Percentiles rank a stretch among this genome's conserved stretches.
Conservation (phyloP, 495 filamentous ascomycete genomes). For the Tuber melanosporum region DNA sequence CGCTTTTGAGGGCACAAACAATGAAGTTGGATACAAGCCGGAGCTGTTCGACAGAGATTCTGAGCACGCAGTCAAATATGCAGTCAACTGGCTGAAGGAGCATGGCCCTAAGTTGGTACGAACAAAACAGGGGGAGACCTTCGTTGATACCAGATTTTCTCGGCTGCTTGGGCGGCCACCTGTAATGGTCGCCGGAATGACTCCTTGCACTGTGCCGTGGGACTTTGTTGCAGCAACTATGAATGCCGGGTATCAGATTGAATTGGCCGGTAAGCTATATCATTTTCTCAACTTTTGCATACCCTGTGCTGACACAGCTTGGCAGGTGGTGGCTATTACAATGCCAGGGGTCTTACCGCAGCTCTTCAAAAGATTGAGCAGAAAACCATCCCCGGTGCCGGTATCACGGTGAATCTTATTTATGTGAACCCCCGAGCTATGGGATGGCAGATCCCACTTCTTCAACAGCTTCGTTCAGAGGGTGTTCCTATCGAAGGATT, state of each 20-base stretch:
- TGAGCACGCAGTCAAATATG: slow-evolving; percentile 85
- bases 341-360: slow-evolving; percentile 78
- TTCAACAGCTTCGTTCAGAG: slow-evolving; percentile 74
- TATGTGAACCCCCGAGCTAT: slow-evolving; percentile 95
- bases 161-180: slow-evolving; percentile 80
- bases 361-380: slow-evolving; percentile 86
- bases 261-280: slow-evolving; percentile 55
- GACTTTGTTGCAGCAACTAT: slow-evolving; percentile 94
- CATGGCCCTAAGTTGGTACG: slow-evolving; percentile 81
- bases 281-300: not conserved
- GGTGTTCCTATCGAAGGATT: slow-evolving; percentile 91
- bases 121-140: slow-evolving; percentile 77
- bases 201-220: slow-evolving; percentile 86
- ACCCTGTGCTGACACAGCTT: slow-evolving; percentile 12
- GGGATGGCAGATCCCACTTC: slow-evolving; percentile 93
- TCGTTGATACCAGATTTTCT: slow-evolving; percentile 97
- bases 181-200: slow-evolving; percentile 94
- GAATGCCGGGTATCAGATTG: slow-evolving; percentile 90
- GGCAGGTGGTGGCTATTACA: slow-evolving; percentile 82
- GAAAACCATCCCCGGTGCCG: slow-evolving; percentile 78
- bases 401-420: slow-evolving; percentile 90
- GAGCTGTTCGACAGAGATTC: slow-evolving; percentile 95
- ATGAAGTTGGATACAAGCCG: slow-evolving; percentile 91
- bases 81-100: slow-evolving; percentile 97
- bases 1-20: slow-evolving; percentile 77